Percentiles rank a stretch among this genome's conserved stretches.
Evolutionary conservation across 2,329 filamentous ascomycete species (phyloP).

Genomic region (Arthroderma uncinatum): DNA sequence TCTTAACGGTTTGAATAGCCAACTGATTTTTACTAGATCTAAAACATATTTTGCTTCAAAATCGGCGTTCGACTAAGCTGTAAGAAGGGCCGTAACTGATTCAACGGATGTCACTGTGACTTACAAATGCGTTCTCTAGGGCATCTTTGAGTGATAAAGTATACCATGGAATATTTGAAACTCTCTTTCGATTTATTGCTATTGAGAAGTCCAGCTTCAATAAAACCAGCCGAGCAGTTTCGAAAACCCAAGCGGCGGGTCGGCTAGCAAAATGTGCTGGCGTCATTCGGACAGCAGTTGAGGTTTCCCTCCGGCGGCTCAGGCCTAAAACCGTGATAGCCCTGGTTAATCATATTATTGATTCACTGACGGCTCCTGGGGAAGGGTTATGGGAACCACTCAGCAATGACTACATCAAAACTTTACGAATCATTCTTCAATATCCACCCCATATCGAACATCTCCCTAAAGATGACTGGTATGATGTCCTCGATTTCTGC

Average conservation of each 20-base stretch:
- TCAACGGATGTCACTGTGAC: neutral
- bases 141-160: constrained; percentile 56
- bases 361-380: constrained; percentile 54
- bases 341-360: constrained; percentile 68
- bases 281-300: constrained; percentile 60
- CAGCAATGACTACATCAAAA: constrained; percentile 65
- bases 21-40: constrained; percentile 32
- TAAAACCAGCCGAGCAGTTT: constrained; percentile 43
- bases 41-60: constrained; percentile 45
- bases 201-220: constrained; percentile 57
- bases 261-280: constrained; percentile 59
- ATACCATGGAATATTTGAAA: constrained; percentile 73
- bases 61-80: constrained; percentile 34
- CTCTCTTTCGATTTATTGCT: constrained; percentile 61
- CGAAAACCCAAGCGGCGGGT: constrained; percentile 40
- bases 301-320: constrained; percentile 56
- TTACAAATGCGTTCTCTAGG: constrained; percentile 18
- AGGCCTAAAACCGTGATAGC: constrained; percentile 67
- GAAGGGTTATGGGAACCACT: constrained; percentile 59
- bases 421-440: constrained; percentile 57
- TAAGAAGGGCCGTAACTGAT: constrained; percentile 17
- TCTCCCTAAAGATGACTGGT: constrained; percentile 58
- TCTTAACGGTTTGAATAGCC: neutral
- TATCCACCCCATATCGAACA: constrained; percentile 71
- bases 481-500: constrained; percentile 59